These are phyloP conservation scores for Leucaena leucocephala DNA, from an alignment of 306 rosid genomes.

Conservation along the genomic window DNA sequence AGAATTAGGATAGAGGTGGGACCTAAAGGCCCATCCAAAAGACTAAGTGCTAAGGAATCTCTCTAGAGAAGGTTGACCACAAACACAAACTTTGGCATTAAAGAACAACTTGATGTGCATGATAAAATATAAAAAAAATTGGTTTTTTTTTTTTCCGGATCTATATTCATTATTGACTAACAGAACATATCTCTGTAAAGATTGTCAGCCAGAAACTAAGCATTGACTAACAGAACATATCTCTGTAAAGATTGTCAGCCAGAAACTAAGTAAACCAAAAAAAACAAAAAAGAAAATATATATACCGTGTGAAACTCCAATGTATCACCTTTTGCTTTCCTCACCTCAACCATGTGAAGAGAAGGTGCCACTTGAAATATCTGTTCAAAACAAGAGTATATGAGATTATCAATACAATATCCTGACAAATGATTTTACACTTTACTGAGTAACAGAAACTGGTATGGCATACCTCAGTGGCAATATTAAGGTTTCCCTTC, in stretches of 20 bases:
- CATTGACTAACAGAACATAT: neutral
- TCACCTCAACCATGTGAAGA: conserved; percentile 95
- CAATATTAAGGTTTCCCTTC: conserved; percentile 96
- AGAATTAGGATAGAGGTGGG: neutral
- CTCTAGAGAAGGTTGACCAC: neutral
- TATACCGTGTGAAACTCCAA: conserved; percentile 95
- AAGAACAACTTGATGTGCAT: neutral
- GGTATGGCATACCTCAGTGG: conserved; percentile 75
- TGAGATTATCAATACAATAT: conserved; percentile 17
- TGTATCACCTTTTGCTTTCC: conserved; percentile 98
- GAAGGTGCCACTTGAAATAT: conserved; percentile 98
- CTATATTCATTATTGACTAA: neutral
- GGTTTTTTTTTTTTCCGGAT: neutral
- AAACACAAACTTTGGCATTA: neutral
- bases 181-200: neutral
- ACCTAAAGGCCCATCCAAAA: neutral
- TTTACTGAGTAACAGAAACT: conserved; percentile 11
- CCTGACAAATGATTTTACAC: conserved; percentile 3
- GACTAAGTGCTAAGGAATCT: neutral
- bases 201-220: neutral
- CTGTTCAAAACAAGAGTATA: conserved; percentile 42
- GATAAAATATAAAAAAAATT: neutral
- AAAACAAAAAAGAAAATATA: conserved; percentile 9
- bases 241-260: neutral
- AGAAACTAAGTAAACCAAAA: neutral